Conservation (phyloP, 768 basidiomycete genomes). For the Clavaria fumosa region DNA sequence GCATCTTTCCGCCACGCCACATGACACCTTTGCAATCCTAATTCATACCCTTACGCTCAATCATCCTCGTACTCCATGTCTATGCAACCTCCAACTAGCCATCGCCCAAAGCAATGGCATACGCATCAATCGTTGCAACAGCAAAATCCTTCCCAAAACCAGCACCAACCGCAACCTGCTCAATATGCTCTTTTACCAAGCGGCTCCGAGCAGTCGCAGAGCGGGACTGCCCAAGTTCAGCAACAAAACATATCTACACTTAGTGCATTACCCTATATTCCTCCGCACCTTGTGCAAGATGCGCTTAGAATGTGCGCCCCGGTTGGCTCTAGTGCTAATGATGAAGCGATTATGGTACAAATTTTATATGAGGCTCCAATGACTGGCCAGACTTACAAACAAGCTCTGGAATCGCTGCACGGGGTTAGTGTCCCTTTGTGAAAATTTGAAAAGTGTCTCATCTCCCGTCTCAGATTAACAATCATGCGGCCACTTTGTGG, state of each 20-base stretch:
- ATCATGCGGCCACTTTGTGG: conserved; percentile 49
- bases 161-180: no score
- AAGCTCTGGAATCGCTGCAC: conserved; percentile 8
- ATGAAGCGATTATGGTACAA: conserved; percentile 44
- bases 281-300: conserved; percentile 42
- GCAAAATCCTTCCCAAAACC: no score
- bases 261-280: conserved; percentile 16
- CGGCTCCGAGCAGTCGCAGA: no score
- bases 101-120: no score
- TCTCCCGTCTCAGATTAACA: conserved; percentile 24
- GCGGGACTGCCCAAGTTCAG: no score
- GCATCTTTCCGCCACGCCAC: no score
- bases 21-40: no score
- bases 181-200: no score
- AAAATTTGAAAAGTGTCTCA: background rate
- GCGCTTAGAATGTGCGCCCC: conserved; percentile 38
- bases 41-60: no score
- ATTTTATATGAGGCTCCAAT: conserved; percentile 17
- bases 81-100: no score
- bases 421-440: conserved; percentile 4
- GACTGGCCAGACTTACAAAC: conserved; percentile 8
- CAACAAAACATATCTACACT: conserved; percentile 10
- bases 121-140: no score
- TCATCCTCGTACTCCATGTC: no score
- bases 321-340: conserved; percentile 27